Percentiles rank a stretch among this genome's conserved stretches.
Evolutionary conservation across 75 land plant genomes (phyloP).

Genomic region (Cryptomeria japonica): DNA sequence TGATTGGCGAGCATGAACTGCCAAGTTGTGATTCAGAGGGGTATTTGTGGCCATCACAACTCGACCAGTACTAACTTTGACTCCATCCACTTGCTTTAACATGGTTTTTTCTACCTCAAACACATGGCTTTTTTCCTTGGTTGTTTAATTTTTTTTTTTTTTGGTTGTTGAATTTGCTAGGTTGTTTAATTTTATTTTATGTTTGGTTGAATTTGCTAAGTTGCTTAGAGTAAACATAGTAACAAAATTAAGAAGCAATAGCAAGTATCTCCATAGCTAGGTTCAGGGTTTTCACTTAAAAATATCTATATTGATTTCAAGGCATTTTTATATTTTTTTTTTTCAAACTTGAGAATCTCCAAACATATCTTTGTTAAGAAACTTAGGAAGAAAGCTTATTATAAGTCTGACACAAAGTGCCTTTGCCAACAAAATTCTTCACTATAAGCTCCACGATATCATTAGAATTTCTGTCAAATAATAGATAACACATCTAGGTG

Average conservation of each 20-base stretch:
- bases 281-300: too few species aligned
- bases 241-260: too few species aligned
- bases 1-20: slow-evolving; percentile 31
- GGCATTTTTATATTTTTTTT: neutral
- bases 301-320: neutral
- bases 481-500: neutral
- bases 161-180: too few species aligned
- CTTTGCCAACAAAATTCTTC: neutral
- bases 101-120: slow-evolving; percentile 17
- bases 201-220: too few species aligned
- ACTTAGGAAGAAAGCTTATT: neutral
- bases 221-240: too few species aligned
- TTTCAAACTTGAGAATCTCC: neutral
- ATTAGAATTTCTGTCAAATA: neutral
- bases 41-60: slow-evolving; percentile 41
- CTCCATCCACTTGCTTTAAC: slow-evolving; percentile 29
- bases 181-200: too few species aligned
- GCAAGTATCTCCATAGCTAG: too few species aligned
- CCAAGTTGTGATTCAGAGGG: slow-evolving; percentile 40
- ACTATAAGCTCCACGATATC: neutral
- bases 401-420: neutral
- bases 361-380: neutral
- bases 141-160: too few species aligned
- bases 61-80: slow-evolving; percentile 19
- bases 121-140: slow-evolving; percentile 22